phyloP scores from a whole-genome alignment of 2,329 filamentous ascomycete species.

The Colletotrichum shisoi region DNA sequence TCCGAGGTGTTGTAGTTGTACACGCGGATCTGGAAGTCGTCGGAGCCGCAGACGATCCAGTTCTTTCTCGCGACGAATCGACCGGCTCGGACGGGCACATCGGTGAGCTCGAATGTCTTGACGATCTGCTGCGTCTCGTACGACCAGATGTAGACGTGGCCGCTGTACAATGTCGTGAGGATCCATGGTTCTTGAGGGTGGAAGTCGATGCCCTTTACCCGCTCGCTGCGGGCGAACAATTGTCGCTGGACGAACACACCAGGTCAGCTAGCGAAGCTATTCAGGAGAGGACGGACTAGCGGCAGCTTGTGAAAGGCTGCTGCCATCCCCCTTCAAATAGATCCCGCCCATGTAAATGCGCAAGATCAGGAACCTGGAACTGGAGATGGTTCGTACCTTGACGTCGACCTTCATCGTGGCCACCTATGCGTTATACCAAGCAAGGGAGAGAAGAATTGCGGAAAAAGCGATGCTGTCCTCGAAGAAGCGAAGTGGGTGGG shows the following conservation, averaged over 20 bases:
- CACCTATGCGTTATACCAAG: constrained; percentile 25
- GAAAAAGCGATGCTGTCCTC: constrained; percentile 31
- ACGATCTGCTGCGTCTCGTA: constrained; percentile 96
- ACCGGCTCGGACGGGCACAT: constrained; percentile 95
- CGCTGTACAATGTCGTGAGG: constrained; percentile 90
- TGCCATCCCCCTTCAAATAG: neutral
- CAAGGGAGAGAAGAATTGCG: constrained; percentile 31
- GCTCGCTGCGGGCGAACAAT: constrained; percentile 80
- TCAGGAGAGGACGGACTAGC: constrained; percentile 25
- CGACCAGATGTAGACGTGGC: constrained; percentile 99
- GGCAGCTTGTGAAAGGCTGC: constrained; percentile 6
- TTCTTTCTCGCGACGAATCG: constrained; percentile 98
- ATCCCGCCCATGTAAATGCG: neutral
- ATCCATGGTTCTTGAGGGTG: constrained; percentile 97
- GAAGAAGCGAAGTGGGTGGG: constrained; percentile 35
- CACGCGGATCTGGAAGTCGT: constrained; percentile 80
- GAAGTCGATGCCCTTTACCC: constrained; percentile 97
- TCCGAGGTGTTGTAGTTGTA: constrained; percentile 99
- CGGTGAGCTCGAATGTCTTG: constrained; percentile 98
- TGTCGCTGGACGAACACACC: constrained; percentile 49
- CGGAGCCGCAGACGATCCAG: constrained; percentile 95
- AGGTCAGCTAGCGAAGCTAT: constrained; percentile 28
- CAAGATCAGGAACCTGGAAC: neutral
- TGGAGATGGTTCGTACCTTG: constrained; percentile 28
- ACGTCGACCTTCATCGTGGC: constrained; percentile 40